Evolutionary conservation across 2,329 filamentous ascomycete genomes (phyloP), one percentile per base, ranked within the genome.

Genomic region (Monosporascus sp.): DNA sequence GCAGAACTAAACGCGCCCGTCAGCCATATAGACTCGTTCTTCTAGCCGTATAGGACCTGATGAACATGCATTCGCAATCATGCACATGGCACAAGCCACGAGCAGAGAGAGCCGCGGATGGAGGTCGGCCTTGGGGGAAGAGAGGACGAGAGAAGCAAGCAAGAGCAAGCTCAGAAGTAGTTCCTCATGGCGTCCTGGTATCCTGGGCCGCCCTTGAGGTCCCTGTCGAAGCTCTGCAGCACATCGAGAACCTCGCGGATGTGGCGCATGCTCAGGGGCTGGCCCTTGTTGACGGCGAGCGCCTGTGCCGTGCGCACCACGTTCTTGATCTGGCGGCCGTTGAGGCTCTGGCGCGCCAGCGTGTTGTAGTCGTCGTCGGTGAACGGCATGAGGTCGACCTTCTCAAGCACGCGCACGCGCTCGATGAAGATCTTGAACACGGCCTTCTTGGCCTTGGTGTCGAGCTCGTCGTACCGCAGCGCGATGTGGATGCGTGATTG

Each of bases 371-470:
- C 88, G 8, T 82, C 78, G 3, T 89, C 84, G 2, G 74, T 77
- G 63, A 92, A 87, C 0, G 75, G 70, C 60, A 83, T 80, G 1
- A 81, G 75, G 56, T 81, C 75, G 17, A 84, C 43, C n/a, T 55
- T 53, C 53, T 89, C 84, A 46, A 85, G 79, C 15, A 81, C 75
- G 37, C 81, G 78, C 3, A 92, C 89, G 37, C 85, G 82, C 53
- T 87, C 83, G 39, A 96, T 76, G 70, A 96, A 95, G 72, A 91
- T 86, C 70, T 85, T 85, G 83, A 93, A 96, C 46, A 96, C 88
- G 55, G 83, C 79, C 61, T 84, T 85, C 71, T 88, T 88, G 11
- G 90, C 90, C 63, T 87, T 86, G 5, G 73, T 68, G 39, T 84
- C 84, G 8, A 96, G 78, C 48, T 87, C 83, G 39, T 88, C 88